Base-by-base conservation (phyloP, 352 stramenopile species). In the Phytophthora sp. region DNA sequence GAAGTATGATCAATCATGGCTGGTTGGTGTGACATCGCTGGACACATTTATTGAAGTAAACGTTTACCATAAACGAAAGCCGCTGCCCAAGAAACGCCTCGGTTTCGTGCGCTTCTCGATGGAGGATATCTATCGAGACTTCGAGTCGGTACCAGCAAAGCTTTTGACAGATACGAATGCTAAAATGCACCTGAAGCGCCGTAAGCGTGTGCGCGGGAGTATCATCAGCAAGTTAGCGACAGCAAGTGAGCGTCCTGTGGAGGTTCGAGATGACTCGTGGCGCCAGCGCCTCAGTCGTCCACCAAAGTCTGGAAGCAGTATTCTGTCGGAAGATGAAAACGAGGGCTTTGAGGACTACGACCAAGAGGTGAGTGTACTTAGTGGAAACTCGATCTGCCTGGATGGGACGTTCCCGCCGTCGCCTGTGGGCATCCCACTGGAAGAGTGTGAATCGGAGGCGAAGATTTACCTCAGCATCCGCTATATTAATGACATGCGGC, bases 401-500 rank as follows among this genome's bases (percentile, higher is more conserved):
- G 76, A 81, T 50, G 74, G 76, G 23, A 74, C 74, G 37, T 89
- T 79, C 37, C 76, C 79, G 53, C 78, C 84, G 26, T 60, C 65
- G 15, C 76, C 80, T 2, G 66, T 86, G 18, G 74, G 62, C 4
- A 55, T 93, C 31, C 64, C 74, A 27, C 74, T 95, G 42, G 13
- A 72, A 4, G 81, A 73, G 30, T 80, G 75, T 46, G 72, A 84
- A 20, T 69, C 72, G 18, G 49, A 72, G 11, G 82, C 84, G 37
- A 94, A 81, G 48, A 82, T 96, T 46, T 87, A 77, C 44, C 61
- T 96, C 38, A 92, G 82, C 64, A 82, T 96, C 21, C 86, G 86
- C 26, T 96, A 96, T 55, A 83, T 96, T 55, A 96, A 96, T 61
- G 83, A 94, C 61, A 89, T 96, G 80, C 84, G 87, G 12, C 83